A percentile compares a stretch with the other conserved stretches of the same genome.
Evolutionary conservation across 2,329 filamentous ascomycete species (phyloP).

Genomic region (Botrytis sinoallii): DNA sequence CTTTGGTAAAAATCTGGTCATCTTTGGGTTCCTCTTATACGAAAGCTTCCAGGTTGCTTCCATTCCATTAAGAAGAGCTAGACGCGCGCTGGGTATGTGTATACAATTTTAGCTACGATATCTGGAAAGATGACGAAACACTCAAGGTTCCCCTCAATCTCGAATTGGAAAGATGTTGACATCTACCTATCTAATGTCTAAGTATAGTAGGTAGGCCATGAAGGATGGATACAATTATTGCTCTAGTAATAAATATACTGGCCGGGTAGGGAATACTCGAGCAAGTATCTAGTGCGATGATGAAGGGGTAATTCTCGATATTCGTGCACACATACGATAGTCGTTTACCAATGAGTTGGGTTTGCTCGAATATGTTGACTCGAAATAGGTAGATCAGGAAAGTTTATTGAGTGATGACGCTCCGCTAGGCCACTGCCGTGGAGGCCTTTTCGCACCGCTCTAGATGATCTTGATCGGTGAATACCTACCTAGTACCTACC

Average conservation of each 20-base stretch:
- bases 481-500: neutral
- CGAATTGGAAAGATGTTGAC: neutral
- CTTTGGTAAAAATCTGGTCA: neutral
- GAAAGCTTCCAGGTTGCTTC: neutral
- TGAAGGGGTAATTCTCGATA: neutral
- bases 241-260: neutral
- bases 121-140: neutral
- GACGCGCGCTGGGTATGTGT: neutral
- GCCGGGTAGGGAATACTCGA: neutral
- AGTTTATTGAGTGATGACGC: neutral
- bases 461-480: neutral
- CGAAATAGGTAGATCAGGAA: neutral
- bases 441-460: neutral
- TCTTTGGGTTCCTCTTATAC: neutral
- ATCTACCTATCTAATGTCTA: neutral
- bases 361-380: neutral
- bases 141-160: neutral
- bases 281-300: neutral
- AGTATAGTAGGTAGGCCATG: neutral
- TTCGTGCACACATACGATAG: neutral
- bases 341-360: neutral
- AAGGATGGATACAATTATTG: neutral
- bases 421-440: neutral
- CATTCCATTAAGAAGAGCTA: neutral
- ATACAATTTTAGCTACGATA: neutral